Evolutionary conservation across 2,329 filamentous ascomycete genomes (phyloP), one percentile per base, ranked within the genome.

Genomic region (Talaromyces sp.): DNA sequence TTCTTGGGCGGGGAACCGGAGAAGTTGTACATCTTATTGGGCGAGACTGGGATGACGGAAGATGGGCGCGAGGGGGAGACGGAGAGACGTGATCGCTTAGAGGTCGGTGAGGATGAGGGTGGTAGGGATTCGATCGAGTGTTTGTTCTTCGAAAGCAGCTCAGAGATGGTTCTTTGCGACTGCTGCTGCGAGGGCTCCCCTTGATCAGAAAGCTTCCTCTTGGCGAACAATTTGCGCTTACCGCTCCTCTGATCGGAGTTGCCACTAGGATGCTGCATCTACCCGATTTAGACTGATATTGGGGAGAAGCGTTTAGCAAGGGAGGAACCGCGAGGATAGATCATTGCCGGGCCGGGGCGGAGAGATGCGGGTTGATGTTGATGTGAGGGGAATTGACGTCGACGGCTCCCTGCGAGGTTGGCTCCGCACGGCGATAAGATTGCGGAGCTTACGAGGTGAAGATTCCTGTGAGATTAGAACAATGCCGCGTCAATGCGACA

Each of bases 1-100:
- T 71, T 69, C 42, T 72, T 70, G 36, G 70, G 53, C 37, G 68
- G 68, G 61, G 63, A 72, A 52, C 65, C 73, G 49, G 72, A 68
- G 67, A 82, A 82, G 54, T 71, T 78, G 64, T 83, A 83, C 81
- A 84, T 84, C 58, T 76, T 79, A 55, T 76, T 74, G 68, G 66
- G 65, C 52, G 62, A 70, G 41, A 55, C 56, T 22, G 61, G 41
- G 39, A 57, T 43, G 17, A 30, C 43, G 19, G 58, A 55, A 32
- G 58, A 43, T 14, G 52, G 54, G 35, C 50, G 55, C 14, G 68
- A 58, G 11, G 66, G 58, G 29, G 66, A 56, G 35, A 63, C 60
- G 32, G 70, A 71, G 43, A 67, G 54, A 54, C 70, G 72, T 39
- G 65, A 63, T 42, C 77, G 76, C 60, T 81, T 81, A 58, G 61